Base-by-base conservation (phyloP, 2,329 filamentous ascomycete species). In the Mycosphaerella sp. region DNA sequence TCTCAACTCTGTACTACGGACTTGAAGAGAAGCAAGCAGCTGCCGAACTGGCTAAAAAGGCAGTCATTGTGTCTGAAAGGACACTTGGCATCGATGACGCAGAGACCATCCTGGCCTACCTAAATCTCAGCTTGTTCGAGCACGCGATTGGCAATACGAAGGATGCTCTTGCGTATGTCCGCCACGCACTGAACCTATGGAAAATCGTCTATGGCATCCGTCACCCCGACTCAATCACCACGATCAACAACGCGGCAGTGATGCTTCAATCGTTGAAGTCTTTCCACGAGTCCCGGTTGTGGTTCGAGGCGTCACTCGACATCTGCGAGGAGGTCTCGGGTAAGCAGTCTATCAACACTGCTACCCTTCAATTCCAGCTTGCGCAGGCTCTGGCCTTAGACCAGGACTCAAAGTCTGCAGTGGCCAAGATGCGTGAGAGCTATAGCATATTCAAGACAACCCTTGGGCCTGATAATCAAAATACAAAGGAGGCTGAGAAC, bases 21-120 rank as follows among this genome's bases (percentile, higher is more conserved):
- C 80, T 95, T n/a, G 93, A 97, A 49, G 93, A 98, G 75, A 97
- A 97, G 77, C 87, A 90, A 34, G 88, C 89, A 8, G 93, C 93
- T 18, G 86, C 97, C 18, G 93, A 98, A 71, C 81, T 98, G 57
- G 90, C 93, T 14, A 87, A 89, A 67, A 98, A 98, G 75, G 90
- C 93, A 18, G 90, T 95, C 60, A 91, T 98, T 55, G 90, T 98
- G 37, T 87, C 90, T 1, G 93, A 98, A 76, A 82, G 93, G 49
- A 98, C 93, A 0, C 79, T 96, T 27, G 93, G 93, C 66, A 79
- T 98, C 48, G 93, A 98, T 71, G 90, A 90, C 42, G 83, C 89
- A 12, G 93, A 98, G 71, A 96, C 93, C 1, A 82, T 98, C 45
- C 79, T 97, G 55, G 89, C 89, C 70, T 98, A 98, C 72, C 82